Base-by-base conservation (phyloP, 2,329 filamentous ascomycete genomes). In the Sclerotinia subarctica region DNA sequence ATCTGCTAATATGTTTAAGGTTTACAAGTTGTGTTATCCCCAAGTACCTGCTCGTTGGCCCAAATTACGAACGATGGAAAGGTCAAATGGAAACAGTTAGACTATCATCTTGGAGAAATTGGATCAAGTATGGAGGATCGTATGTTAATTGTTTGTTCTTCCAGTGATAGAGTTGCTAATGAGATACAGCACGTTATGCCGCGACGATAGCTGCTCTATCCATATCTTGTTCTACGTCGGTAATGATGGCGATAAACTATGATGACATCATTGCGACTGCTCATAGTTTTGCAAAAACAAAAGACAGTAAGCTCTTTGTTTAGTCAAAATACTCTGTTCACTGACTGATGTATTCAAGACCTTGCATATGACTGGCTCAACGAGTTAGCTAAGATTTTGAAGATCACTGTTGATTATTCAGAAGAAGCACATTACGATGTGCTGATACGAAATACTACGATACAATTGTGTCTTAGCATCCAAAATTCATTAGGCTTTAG, bases 331-430 rank as follows among this genome's bases (percentile, higher is more conserved):
- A 10, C 5, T 64, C 4, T 38, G 13, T 21, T 49, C 60, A 51
- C 21, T 66, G 51, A 44, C 66, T 63, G 69, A 70, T 19, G 7
- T n/a, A 21, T 15, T 66, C 66, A 74, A 88, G 86, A 84, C 63
- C 87, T 90, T 71, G 81, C 87, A 65, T 82, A 83, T 53, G 83
- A 88, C 68, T 88, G 89, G 82, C 81, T 91, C 64, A 83, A 82
- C 52, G 88, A 91, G 71, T 81, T 93, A 17, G 88, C 92, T 64
- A 84, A 86, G 52, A 86, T 91, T 68, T 81, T 94, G 64, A 90
- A 89, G 70, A 83, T 92, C 42, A 87, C 89, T 62, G 86, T 94
- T 59, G 94, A 98, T 79, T 96, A 94, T 76, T 90, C 92, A 0
- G 86, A 91, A 60, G 92, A 96, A 69, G 81, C 86, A 1, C 85